phyloP scores from a whole-genome alignment of 257 asterid genomes.

The Echium plantagineum region DNA sequence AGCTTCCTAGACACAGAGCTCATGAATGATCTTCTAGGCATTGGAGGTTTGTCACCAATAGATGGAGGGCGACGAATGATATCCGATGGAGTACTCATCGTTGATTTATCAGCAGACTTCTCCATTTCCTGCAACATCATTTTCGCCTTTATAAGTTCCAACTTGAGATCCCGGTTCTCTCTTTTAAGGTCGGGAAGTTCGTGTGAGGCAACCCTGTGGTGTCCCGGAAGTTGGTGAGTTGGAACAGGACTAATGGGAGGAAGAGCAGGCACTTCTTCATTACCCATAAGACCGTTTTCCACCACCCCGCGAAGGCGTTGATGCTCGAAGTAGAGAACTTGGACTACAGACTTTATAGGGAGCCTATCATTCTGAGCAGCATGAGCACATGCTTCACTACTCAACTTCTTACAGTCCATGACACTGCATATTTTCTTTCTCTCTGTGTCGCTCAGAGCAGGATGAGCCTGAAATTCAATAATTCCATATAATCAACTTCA shows the following conservation, averaged over 20 bases:
- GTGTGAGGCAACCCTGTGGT: constrained; percentile 14
- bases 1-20: constrained; percentile 51
- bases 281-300: constrained; percentile 28
- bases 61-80: constrained; percentile 8
- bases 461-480: constrained; percentile 50
- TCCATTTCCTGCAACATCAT: constrained; percentile 48
- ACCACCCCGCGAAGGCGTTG: constrained; percentile 59
- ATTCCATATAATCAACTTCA: background rate
- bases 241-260: constrained; percentile 21
- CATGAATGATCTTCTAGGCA: constrained; percentile 60
- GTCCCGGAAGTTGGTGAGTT: constrained; percentile 18
- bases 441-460: constrained; percentile 67
- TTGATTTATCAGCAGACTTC: constrained; percentile 19
- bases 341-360: constrained; percentile 75
- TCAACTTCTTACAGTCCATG: constrained; percentile 84
- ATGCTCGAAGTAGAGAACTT: constrained; percentile 82
- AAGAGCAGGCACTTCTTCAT: constrained; percentile 21
- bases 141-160: constrained; percentile 50
- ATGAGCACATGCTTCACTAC: constrained; percentile 77
- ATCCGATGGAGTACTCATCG: constrained; percentile 23
- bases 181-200: constrained; percentile 34
- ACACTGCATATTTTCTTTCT: constrained; percentile 69
- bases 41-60: constrained; percentile 45
- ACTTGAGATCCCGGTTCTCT: constrained; percentile 66
- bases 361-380: constrained; percentile 85